A percentile compares a stretch with the other conserved stretches of the same genome.
Conservation (phyloP, 768 basidiomycete genomes). For the Krasilnikovozyma curviuscula region DNA sequence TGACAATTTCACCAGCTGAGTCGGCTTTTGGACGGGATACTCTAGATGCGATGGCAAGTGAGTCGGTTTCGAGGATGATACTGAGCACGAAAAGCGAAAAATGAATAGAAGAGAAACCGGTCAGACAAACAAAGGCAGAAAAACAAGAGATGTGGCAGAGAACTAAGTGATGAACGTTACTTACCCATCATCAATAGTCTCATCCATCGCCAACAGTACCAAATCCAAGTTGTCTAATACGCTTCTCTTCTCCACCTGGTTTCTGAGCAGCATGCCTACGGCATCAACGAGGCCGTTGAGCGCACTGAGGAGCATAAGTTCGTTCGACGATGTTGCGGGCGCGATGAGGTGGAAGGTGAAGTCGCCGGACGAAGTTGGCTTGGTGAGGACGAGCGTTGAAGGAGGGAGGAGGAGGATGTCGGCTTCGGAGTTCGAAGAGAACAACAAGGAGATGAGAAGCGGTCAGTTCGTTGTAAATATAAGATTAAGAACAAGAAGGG, state of each 20-base stretch:
- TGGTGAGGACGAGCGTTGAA: constrained; percentile 71
- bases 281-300: constrained; percentile 73
- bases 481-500: too few species aligned
- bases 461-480: too few species aligned
- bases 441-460: background rate
- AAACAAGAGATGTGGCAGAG: background rate
- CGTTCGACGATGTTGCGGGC: constrained; percentile 61
- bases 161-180: constrained; percentile 19
- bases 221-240: constrained; percentile 88
- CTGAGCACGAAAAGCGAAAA: constrained; percentile 29
- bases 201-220: constrained; percentile 78
- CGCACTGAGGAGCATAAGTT: constrained; percentile 80
- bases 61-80: constrained; percentile 90
- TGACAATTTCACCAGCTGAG: constrained; percentile 72
- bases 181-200: constrained; percentile 95
- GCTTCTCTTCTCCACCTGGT: constrained; percentile 83
- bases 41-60: constrained; percentile 81
- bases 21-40: constrained; percentile 85
- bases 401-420: constrained; percentile 81
- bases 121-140: background rate
- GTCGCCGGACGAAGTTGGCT: constrained; percentile 85
- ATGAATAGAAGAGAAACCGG: background rate
- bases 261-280: constrained; percentile 61
- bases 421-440: constrained; percentile 33
- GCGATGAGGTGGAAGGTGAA: constrained; percentile 87